Conservation (phyloP, 2,329 filamentous ascomycete species). For the Calonectria pteridis region DNA sequence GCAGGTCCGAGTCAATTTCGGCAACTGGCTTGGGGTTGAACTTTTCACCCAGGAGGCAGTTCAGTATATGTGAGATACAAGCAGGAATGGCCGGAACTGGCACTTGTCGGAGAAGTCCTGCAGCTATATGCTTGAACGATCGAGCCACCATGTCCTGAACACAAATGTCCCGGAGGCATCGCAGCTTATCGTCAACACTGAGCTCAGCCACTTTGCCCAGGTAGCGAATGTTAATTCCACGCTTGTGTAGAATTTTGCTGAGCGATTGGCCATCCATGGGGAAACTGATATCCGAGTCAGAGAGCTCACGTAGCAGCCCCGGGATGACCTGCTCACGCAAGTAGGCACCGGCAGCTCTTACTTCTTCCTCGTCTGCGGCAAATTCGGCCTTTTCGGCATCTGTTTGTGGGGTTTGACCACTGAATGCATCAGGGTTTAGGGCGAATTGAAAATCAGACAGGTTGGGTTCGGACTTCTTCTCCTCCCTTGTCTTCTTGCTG, state of each 20-base stretch:
- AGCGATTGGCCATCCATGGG: slow-evolving; percentile 98
- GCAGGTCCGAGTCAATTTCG: slow-evolving; percentile 81
- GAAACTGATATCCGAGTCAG: slow-evolving; percentile 94
- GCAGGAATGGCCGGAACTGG: slow-evolving; percentile 84
- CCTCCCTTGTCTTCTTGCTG: slow-evolving; percentile 45
- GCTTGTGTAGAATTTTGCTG: slow-evolving; percentile 90
- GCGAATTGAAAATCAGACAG: slow-evolving; percentile 88
- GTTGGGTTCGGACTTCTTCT: slow-evolving; percentile 73
- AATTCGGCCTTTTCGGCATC: slow-evolving; percentile 89
- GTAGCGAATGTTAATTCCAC: slow-evolving; percentile 96
- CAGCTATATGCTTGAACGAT: slow-evolving; percentile 92
- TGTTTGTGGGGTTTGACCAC: slow-evolving; percentile 89
- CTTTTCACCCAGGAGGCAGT: slow-evolving; percentile 86
- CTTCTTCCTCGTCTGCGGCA: slow-evolving; percentile 87
- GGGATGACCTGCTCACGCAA: slow-evolving; percentile 84
- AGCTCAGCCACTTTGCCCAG: slow-evolving; percentile 85
- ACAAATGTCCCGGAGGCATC: slow-evolving; percentile 81
- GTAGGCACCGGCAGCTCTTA: slow-evolving; percentile 85
- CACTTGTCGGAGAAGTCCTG: slow-evolving; percentile 82
- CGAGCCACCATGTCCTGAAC: slow-evolving; percentile 95
- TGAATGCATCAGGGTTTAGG: slow-evolving; percentile 96
- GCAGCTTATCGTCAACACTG: slow-evolving; percentile 77
- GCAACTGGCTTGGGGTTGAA: slow-evolving; percentile 83
- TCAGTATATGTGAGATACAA: slow-evolving; percentile 88
- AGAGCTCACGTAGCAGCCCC: slow-evolving; percentile 86